Evolutionary conservation across 148 eudicot species (phyloP), one percentile per base, ranked within the genome.

Genomic region (Persicaria tinctoria): DNA sequence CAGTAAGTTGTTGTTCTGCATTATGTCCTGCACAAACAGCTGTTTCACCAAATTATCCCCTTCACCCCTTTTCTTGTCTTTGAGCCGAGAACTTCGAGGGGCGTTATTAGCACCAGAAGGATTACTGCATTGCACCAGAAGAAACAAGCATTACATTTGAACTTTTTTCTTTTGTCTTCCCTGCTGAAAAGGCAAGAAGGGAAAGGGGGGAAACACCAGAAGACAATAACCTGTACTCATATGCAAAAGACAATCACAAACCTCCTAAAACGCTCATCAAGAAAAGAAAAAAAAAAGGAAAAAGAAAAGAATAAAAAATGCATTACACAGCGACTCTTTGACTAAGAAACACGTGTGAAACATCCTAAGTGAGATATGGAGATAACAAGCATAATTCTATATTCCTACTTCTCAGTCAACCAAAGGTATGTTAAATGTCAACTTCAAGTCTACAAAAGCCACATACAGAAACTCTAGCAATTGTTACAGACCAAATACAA

Each of bases 71-170:
- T 85, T 87, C 80, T 83, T 95, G 81, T 95, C 93, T 82, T 87
- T 95, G 73, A 95, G 80, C 53, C 99, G 83, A 57, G 97, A 95
- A 87, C 99, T 95, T 82, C 96, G 85, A 48, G 97, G 97, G 76
- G 84, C 93, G 54, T 82, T 53, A 74, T 47, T 70, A 50, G 57
- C 50, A 51, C 27, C 23, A 18, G 54, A 9, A 27, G 62, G 23
- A 47, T 3, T 66, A 66, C 70, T 66, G 70, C 70, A 66, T 11
- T 12, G 70, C 44, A 81, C 56, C 80, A 41, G 53, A 55, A 50
- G 17, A 66, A 4, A 41, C 3, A 59, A 59, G 32, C 20, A 59
- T 8, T 59, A 6, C 38, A 55, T 32, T 32, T 32, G 41, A 32
- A 32, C 41, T 32, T 32, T 2, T 32, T 32, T 32, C 41, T 32